phyloP scores from a whole-genome alignment of 805 yeast species.

The Komagataella mondaviorum region DNA sequence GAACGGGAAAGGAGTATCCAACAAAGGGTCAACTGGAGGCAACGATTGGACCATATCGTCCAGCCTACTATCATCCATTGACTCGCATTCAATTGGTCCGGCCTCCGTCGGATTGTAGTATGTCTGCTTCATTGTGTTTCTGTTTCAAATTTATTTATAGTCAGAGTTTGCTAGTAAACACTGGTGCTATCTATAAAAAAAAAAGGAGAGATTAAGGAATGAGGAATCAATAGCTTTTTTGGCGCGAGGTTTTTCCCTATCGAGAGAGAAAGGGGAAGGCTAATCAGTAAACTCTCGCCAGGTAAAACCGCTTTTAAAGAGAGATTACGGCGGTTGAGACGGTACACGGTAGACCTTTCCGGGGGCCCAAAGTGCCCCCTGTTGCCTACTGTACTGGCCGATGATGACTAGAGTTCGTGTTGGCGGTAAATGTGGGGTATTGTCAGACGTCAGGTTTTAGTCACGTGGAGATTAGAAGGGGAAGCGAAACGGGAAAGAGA shows the following conservation, averaged over 20 bases:
- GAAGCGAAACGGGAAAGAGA: neutral
- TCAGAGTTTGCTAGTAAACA: neutral
- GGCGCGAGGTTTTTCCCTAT: neutral
- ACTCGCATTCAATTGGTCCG: neutral
- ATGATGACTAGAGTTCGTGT: neutral
- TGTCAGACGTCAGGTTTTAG: neutral
- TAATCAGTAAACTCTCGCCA: neutral
- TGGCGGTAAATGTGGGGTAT: neutral
- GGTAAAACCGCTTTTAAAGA: neutral
- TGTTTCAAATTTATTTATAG: neutral
- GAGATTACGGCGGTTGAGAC: neutral
- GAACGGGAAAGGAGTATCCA: neutral
- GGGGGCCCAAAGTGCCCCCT: neutral
- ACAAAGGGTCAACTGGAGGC: neutral
- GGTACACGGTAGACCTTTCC: neutral
- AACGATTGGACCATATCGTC: neutral
- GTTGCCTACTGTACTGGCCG: no score
- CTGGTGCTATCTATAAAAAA: neutral
- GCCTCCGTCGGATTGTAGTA: neutral
- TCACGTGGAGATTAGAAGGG: neutral
- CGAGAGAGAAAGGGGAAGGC: neutral
- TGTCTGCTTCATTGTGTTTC: neutral
- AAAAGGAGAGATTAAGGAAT: neutral
- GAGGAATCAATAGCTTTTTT: neutral
- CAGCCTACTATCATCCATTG: neutral